phyloP scores from a whole-genome alignment of 805 yeast species.

The Blastobotrys robertii region DNA sequence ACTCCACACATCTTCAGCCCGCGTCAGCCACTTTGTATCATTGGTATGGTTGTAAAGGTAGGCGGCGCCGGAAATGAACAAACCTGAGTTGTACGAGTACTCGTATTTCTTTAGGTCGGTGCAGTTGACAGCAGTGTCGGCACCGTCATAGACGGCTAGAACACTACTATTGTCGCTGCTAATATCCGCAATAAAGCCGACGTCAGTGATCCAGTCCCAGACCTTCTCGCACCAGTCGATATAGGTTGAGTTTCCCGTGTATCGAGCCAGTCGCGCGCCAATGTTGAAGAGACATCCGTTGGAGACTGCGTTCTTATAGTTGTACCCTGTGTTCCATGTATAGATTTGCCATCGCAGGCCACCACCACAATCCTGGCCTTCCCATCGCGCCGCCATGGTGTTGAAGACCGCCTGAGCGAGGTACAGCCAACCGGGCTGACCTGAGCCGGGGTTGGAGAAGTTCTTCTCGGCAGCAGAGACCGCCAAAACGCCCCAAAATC shows the following conservation, averaged over 20 bases:
- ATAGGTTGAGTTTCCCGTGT: conserved; percentile 60
- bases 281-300: conserved; percentile 73
- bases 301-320: conserved; percentile 74
- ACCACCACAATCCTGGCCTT: conserved; percentile 49
- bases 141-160: conserved; percentile 62
- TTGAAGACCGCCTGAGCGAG: conserved; percentile 78
- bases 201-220: conserved; percentile 59
- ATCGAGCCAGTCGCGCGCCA: conserved; percentile 76
- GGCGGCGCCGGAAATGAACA: conserved; percentile 59
- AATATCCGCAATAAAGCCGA: conserved; percentile 31
- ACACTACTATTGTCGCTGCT: conserved; percentile 17
- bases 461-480: conserved; percentile 79
- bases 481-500: conserved; percentile 82
- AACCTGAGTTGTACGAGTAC: conserved; percentile 71
- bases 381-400: conserved; percentile 80
- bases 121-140: conserved; percentile 39
- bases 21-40: conserved; percentile 48
- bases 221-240: conserved; percentile 59
- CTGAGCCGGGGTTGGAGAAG: conserved; percentile 56
- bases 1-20: conserved; percentile 40
- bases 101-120: conserved; percentile 39
- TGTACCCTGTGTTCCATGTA: conserved; percentile 79
- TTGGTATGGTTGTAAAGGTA: conserved; percentile 53
- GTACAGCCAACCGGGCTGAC: conserved; percentile 53
- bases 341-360: conserved; percentile 91